These are phyloP conservation scores for Cytospora mali DNA, from an alignment of 2,329 filamentous ascomycete species.

Conservation along the genomic window DNA sequence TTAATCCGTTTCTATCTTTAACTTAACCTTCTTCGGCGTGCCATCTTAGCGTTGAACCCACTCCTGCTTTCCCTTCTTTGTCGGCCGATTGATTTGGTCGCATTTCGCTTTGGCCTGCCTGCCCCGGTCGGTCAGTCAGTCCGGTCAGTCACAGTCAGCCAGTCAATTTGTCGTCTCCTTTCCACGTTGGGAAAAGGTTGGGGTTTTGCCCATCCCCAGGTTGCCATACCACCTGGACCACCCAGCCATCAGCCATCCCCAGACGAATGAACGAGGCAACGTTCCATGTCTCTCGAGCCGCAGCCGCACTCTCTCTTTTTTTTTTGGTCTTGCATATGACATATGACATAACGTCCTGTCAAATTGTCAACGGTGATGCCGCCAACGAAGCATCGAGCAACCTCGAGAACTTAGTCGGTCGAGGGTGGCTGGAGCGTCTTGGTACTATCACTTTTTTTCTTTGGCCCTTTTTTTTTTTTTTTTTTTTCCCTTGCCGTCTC, in stretches of 20 bases:
- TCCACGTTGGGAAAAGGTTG: background rate
- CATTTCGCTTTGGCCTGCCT: constrained; percentile 9
- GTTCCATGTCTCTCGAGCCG: constrained; percentile 17
- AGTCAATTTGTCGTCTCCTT: background rate
- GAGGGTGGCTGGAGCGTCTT: background rate
- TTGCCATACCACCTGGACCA: background rate
- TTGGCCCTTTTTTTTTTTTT: too few relatives aligned
- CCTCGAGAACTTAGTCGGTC: too few relatives aligned
- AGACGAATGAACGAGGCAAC: constrained; percentile 12
- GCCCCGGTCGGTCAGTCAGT: background rate
- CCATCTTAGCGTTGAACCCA: constrained; percentile 21
- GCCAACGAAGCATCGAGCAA: background rate
- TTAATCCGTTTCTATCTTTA: constrained; percentile 25
- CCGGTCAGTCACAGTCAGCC: background rate
- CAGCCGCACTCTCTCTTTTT: background rate
- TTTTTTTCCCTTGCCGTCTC: too few relatives aligned
- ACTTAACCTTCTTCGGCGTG: constrained; percentile 29
- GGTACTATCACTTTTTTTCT: too few relatives aligned
- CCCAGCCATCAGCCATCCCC: background rate
- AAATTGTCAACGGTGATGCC: background rate
- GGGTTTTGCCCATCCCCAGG: background rate
- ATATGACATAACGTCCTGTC: background rate
- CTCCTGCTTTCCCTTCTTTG: constrained; percentile 10
- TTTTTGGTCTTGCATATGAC: constrained; percentile 16
- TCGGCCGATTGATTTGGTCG: constrained; percentile 20